Conservation (phyloP, 106 monocot genomes). For the Acorus calamus region DNA sequence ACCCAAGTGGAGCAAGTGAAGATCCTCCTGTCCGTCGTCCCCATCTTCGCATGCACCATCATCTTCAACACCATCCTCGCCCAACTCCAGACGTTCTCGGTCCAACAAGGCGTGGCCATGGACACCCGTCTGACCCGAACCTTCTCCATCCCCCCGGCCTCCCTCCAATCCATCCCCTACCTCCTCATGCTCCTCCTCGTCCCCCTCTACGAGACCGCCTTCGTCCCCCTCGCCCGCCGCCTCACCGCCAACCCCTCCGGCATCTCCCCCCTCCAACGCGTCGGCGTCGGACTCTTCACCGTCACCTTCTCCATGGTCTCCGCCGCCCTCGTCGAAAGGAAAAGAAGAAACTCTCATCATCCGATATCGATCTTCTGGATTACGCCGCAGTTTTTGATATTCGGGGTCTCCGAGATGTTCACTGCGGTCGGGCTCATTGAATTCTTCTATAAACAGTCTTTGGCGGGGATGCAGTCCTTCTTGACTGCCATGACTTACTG, state of each 20-base stretch:
- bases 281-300: constrained; percentile 64
- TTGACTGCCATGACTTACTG: constrained; percentile 90
- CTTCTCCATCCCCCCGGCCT: constrained; percentile 58
- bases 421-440: constrained; percentile 82
- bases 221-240: constrained; percentile 48
- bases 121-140: constrained; percentile 22
- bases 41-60: constrained; percentile 89
- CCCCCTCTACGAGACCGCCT: constrained; percentile 43
- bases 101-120: constrained; percentile 78
- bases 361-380: constrained; percentile 62
- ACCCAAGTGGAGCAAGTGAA: constrained; percentile 71
- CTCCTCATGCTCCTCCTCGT: constrained; percentile 52
- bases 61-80: constrained; percentile 83
- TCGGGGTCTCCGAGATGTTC: constrained; percentile 84
- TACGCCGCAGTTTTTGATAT: constrained; percentile 70
- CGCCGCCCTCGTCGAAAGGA: constrained; percentile 45
- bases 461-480: constrained; percentile 79
- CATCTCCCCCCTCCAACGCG: constrained; percentile 62
- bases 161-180: constrained; percentile 83
- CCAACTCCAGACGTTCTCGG: constrained; percentile 91
- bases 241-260: constrained; percentile 33
- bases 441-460: constrained; percentile 89
- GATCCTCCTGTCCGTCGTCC: constrained; percentile 61
- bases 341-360: constrained; percentile 15
- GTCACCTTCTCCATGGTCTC: constrained; percentile 79